Base-by-base conservation (phyloP, 257 asterid genomes). In the Avicennia marina region DNA sequence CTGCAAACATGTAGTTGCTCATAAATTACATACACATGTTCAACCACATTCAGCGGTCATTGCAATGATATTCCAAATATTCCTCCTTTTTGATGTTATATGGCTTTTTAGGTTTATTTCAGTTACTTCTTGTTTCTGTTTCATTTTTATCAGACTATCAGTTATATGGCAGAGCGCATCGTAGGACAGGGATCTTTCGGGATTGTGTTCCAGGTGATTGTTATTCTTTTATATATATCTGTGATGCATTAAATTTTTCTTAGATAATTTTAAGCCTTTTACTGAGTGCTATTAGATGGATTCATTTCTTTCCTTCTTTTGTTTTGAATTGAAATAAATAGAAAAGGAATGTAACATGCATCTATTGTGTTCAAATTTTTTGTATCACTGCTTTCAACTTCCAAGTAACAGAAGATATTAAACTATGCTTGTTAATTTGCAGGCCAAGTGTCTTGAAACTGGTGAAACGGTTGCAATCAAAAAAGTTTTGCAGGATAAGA, bases 161-260 rank as follows among this genome's bases (percentile, higher is more conserved):
- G 91, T 68, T 89, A 86, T 65, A 78, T 86, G 97, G 97, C 95
- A 0, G 95, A 86, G 81, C 94, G 94, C 26, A 74, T 89, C 39
- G 97, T 86, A 32, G 95, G 93, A 47, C 94, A 83, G 62, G 97
- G 94, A 60, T 89, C 97, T 27, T 89, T 89, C 54, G 97, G 95
- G 45, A 78, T 86, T 44, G 95, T 89, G n/a, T 89, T 83, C 69
- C 95, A 83, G 89, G 96, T 89, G 64, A 62, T 56, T 42, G 29
- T 51, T 56, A 15, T 21, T 60, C 38, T 22, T 43, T n/a, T 20
- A n/a, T 45, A 34, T 53, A 18, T 55, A 21, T 51, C 18, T 56
- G 53, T 11, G 32, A 22, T 34, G 38, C 18, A 0, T 9, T 39
- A 21, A 15, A 42, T 29, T 5, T 21, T 17, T 9, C 7, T 21